Evolutionary conservation across 345 rosid species (phyloP).

Genomic region (Bruguiera sexangula): DNA sequence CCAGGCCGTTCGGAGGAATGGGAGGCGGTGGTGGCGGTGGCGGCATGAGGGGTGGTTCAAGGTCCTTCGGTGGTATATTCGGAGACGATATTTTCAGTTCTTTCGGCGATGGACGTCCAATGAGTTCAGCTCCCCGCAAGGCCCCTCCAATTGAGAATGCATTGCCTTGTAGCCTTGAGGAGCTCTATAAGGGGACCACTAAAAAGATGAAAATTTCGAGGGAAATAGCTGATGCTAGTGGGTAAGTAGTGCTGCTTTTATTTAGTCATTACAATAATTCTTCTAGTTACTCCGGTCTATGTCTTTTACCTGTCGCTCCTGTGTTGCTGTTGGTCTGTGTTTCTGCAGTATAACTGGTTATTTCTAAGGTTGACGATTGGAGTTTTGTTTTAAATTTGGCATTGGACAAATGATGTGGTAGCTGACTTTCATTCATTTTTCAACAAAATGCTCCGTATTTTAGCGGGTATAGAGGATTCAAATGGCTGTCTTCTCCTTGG

Average conservation of each 20-base stretch:
- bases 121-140: conserved; percentile 46
- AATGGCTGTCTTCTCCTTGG: no score
- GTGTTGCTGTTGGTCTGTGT: no score
- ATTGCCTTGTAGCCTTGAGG: conserved; percentile 68
- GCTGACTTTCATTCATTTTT: no score
- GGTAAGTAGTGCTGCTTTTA: conserved; percentile 37
- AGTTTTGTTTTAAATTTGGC: no score
- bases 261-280: not conserved
- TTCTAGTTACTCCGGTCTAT: not conserved
- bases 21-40: conserved; percentile 33
- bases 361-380: no score
- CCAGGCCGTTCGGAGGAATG: conserved; percentile 55
- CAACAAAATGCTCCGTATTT: no score
- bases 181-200: conserved; percentile 63
- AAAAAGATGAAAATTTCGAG: conserved; percentile 92
- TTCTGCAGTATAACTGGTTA: no score
- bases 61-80: conserved; percentile 52
- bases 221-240: conserved; percentile 58
- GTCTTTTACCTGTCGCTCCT: no score
- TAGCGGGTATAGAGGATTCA: no score
- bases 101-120: conserved; percentile 47
- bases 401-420: no score
- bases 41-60: conserved; percentile 50
- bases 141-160: conserved; percentile 53
- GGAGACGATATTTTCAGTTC: conserved; percentile 61